These are phyloP conservation scores for Trypanosoma avium DNA, from an alignment of 208 protist species.

Conservation along the genomic window DNA sequence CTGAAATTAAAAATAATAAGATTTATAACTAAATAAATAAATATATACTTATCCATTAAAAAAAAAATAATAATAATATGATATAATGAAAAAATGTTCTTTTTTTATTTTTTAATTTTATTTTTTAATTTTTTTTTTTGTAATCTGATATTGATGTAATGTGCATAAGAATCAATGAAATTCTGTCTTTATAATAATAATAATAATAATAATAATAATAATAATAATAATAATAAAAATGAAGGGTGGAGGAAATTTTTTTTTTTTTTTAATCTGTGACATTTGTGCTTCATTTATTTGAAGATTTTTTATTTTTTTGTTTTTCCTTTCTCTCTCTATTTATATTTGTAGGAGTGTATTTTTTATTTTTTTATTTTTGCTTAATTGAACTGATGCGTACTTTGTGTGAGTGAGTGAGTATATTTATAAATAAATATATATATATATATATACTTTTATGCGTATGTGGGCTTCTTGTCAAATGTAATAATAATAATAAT, in stretches of 20 bases:
- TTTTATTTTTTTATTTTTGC: too few relatives aligned
- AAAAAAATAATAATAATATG: background rate
- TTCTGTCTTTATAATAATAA: background rate
- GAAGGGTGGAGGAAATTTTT: background rate
- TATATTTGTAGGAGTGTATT: too few relatives aligned
- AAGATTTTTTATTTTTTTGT: background rate
- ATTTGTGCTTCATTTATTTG: background rate
- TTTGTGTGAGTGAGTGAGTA: too few relatives aligned
- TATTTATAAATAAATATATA: too few relatives aligned
- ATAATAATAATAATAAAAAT: background rate
- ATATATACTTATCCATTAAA: too few relatives aligned
- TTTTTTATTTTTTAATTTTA: constrained; percentile 15
- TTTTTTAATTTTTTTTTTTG: background rate
- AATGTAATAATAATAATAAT: too few relatives aligned
- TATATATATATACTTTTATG: too few relatives aligned
- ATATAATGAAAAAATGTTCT: constrained; percentile 28
- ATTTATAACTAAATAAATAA: too few relatives aligned
- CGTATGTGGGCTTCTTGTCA: too few relatives aligned
- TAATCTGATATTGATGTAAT: background rate
- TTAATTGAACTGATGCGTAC: too few relatives aligned
- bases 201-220: background rate
- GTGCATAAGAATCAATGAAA: background rate
- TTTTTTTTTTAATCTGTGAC: constrained; percentile 8
- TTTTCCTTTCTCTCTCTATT: background rate
- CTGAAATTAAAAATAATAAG: too few relatives aligned